Evolutionary conservation across 108 stramenopile genomes (phyloP).

Genomic region (Discostella stelligeroides): DNA sequence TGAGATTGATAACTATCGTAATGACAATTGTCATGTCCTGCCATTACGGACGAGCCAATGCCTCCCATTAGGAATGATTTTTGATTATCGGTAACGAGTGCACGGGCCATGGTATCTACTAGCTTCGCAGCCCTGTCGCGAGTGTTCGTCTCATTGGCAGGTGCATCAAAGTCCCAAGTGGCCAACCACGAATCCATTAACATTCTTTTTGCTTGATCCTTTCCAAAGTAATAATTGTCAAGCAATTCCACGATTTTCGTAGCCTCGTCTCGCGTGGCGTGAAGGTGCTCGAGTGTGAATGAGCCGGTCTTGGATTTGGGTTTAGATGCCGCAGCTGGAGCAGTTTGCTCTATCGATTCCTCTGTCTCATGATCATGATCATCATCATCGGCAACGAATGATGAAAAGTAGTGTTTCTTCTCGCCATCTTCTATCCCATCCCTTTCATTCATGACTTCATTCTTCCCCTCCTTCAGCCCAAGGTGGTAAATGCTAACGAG

Average conservation of each 20-base stretch:
- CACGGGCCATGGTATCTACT: slow-evolving; percentile 36
- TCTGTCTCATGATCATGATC: too few species aligned
- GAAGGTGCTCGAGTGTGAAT: slow-evolving; percentile 23
- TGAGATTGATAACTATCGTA: slow-evolving; percentile 35
- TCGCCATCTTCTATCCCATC: not conserved
- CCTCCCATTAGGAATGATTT: slow-evolving; percentile 27
- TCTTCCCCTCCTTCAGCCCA: slow-evolving; percentile 7
- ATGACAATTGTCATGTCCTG: slow-evolving; percentile 44
- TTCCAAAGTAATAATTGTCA: slow-evolving; percentile 39
- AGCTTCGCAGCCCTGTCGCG: slow-evolving; percentile 11
- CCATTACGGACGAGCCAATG: slow-evolving; percentile 45
- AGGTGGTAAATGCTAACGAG: not conserved
- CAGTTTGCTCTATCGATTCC: too few species aligned
- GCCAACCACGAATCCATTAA: slow-evolving; percentile 27
- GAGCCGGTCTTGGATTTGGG: slow-evolving; percentile 6
- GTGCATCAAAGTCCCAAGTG: slow-evolving; percentile 38
- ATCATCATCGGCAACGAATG: not conserved
- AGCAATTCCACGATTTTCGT: slow-evolving; percentile 17
- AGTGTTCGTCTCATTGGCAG: not conserved
- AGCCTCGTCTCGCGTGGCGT: slow-evolving; percentile 32
- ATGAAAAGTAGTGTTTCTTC: not conserved
- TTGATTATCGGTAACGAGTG: slow-evolving; percentile 37
- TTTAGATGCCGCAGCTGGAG: not conserved
- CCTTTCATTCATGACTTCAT: not conserved
- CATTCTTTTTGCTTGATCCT: slow-evolving; percentile 28